These are phyloP conservation scores for Neonectria punicea DNA, from an alignment of 2,329 filamentous ascomycete genomes.

Conservation along the genomic window DNA sequence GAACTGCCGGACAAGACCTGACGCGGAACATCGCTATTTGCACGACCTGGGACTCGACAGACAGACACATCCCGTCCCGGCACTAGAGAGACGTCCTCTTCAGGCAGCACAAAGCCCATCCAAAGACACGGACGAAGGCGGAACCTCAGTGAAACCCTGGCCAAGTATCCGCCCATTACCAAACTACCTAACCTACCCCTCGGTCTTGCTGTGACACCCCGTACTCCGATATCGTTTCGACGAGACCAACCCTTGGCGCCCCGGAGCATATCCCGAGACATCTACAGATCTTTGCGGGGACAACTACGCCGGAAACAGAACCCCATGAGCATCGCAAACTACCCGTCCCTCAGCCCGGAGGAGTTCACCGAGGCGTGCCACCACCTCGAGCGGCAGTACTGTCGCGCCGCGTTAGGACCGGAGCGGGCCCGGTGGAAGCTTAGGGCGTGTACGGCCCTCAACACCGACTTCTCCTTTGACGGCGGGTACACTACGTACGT, in stretches of 20 bases:
- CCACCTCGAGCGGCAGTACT: conserved; percentile 68
- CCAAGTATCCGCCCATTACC: background rate
- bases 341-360: conserved; percentile 68
- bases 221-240: background rate
- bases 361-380: conserved; percentile 76
- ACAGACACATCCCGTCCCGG: background rate
- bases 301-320: background rate
- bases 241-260: background rate
- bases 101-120: background rate
- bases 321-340: conserved; percentile 60
- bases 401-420: conserved; percentile 66
- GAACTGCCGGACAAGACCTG: background rate
- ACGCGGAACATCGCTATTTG: conserved; percentile 5
- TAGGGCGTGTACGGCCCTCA: conserved; percentile 61
- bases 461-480: conserved; percentile 54
- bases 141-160: background rate
- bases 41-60: conserved; percentile 6
- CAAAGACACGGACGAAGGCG: background rate
- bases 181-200: background rate
- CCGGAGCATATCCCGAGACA: conserved; percentile 2
- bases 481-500: conserved; percentile 63
- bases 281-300: background rate
- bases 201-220: background rate
- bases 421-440: conserved; percentile 66
- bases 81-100: background rate